Evolutionary conservation across 441 rosid genomes (phyloP).

Genomic region (Populus tomentosa): DNA sequence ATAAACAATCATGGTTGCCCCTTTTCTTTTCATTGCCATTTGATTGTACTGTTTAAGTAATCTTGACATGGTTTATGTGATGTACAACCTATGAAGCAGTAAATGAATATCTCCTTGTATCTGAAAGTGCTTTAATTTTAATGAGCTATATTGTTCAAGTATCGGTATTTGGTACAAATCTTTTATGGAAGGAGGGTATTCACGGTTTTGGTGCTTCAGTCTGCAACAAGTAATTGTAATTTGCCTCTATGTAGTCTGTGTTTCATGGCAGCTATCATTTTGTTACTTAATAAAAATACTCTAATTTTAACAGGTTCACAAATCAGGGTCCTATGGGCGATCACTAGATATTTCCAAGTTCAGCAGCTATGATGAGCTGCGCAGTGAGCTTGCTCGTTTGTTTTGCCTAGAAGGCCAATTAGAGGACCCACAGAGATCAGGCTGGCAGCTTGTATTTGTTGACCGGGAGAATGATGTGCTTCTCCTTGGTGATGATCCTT

Average conservation of each 20-base stretch:
- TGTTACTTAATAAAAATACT: not conserved
- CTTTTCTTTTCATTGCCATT: not conserved
- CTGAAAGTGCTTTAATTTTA: not conserved
- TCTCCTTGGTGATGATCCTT: conserved; percentile 99
- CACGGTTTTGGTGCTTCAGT: no score
- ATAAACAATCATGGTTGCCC: not conserved
- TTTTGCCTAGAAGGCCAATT: conserved; percentile 96
- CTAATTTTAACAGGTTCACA: conserved; percentile 55
- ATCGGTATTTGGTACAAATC: not conserved
- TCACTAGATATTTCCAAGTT: conserved; percentile 85
- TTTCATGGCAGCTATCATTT: not conserved
- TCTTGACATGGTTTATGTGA: not conserved
- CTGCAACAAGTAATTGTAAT: not conserved
- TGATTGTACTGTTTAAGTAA: not conserved
- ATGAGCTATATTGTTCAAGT: not conserved
- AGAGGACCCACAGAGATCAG: conserved; percentile 99
- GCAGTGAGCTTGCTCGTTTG: conserved; percentile 88
- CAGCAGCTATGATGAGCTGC: conserved; percentile 98
- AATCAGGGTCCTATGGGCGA: conserved; percentile 88
- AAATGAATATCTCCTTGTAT: not conserved
- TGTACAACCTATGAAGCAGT: not conserved
- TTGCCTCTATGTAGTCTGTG: not conserved
- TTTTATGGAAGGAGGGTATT: not conserved
- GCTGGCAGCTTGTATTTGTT: conserved; percentile 99
- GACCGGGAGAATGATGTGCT: conserved; percentile 99